Evolutionary conservation across 176 grass and related monocot genomes (phyloP), one percentile per base, ranked within the genome.

Genomic region (Melocanna baccifera): DNA sequence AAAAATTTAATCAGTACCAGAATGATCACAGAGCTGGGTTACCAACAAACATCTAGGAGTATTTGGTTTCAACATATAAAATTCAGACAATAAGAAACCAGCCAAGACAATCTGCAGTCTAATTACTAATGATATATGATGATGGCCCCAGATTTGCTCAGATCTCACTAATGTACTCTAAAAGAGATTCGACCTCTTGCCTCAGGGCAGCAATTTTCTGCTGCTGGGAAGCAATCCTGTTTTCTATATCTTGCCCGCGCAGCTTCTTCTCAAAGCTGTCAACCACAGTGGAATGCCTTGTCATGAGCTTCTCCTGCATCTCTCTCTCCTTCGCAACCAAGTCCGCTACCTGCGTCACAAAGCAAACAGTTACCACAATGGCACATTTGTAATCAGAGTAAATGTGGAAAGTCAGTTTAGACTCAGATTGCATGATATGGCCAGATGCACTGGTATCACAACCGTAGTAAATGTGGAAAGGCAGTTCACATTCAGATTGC

Each of bases 261-360:
- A 87, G 61, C 85, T 99, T 99, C 88, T 94, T 99, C 88, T 99
- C 93, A 52, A 99, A 94, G 75, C 91, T 91, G 53, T 99, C 97
- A 1, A 96, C 91, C 18, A 96, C 93, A 1, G 93, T 96, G 69
- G 97, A 87, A 84, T 99, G 97, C 88, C 84, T 96, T 19, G 84
- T 47, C 77, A 99, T 91, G 78, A 94, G 88, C 53, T 99, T 99
- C 28, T 96, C 97, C 81, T 96, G 93, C 91, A 99, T 84, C n/a
- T 96, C 97, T 58, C 79, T 88, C 86, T 99, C 97, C 89, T 96
- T 99, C 12, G 55, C 41, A 29, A 91, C 76, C 86, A 99, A 71
- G 9, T 96, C 93, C 18, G 94, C 97, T 26, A 96, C 69, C 97
- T 96, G 73, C 34, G 85, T 78, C 48, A 68, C 22, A 87, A 79